Evolutionary conservation across 495 filamentous ascomycete species (phyloP), one percentile per base, ranked within the genome.

Genomic region (Xylaria castorea): DNA sequence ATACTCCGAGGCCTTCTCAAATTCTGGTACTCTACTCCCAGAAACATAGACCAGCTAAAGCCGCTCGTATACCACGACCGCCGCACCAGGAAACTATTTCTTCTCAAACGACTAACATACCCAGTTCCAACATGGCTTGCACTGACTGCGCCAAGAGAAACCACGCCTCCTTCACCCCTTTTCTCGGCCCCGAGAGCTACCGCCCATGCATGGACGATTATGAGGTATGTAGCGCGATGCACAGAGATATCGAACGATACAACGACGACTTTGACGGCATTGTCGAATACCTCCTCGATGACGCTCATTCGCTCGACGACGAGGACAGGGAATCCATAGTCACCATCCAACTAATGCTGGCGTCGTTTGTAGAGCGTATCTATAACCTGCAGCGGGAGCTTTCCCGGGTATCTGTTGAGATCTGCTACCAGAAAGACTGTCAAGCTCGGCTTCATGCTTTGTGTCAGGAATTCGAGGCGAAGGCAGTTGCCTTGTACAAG

Each of bases 211-310:
- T 61, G 58, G 58, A 61, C 11, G 58, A 61, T 9, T 61, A 61
- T 30, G 58, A 61, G 12, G 58, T 61, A 38, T 61, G 16, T 3
- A 40, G 58, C 20, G n/a, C 58, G 2, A 61, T 61, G 32, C 58
- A 61, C 58, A 36, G 58, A 9, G 58, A 61, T 22, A 61, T 61
- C 58, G 58, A 61, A 22, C 18, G 34, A 27, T 61, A 61, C 20
- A 61, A 22, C 11, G 34, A 61, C 32, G 58, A 61, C 1, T 61
- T 61, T 61, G 58, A 61, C 34, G 34, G n/a, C 34, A 40, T 22
- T 7, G 58, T 38, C 2, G 58, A 36, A 0, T 38, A 36, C 34
- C 18, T 61, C 9, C 6, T 61, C 11, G 58, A 61, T 30, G 30
- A 36, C 1, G 34, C 7, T 5, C 16, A 38, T 4, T 12, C 12